phyloP scores from a whole-genome alignment of 108 stramenopile genomes.

The Skeletonema potamos region DNA sequence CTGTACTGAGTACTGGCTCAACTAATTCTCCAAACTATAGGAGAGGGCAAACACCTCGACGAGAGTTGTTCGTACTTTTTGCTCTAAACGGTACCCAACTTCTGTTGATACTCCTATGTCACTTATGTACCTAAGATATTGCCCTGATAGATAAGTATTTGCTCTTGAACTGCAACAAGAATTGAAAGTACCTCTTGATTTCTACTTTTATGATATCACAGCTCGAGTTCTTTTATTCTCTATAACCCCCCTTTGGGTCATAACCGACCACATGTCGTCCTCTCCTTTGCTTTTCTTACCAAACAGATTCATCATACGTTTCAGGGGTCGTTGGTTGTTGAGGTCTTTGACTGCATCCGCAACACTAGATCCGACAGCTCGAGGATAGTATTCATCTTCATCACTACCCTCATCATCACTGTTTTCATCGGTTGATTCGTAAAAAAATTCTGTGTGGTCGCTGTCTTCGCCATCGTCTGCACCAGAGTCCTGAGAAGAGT shows the following conservation, averaged over 20 bases:
- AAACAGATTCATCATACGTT: slow-evolving; percentile 9
- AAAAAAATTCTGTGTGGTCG: slow-evolving; percentile 29
- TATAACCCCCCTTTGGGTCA: neutral
- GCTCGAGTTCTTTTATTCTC: too few species aligned
- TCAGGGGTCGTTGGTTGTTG: slow-evolving; percentile 6
- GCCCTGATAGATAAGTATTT: too few species aligned
- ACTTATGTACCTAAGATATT: too few species aligned
- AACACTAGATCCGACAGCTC: slow-evolving; percentile 18
- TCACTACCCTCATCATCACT: neutral
- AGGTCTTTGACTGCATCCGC: slow-evolving; percentile 25
- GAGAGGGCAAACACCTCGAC: too few species aligned
- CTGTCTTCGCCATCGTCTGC: slow-evolving; percentile 13
- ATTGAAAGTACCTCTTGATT: too few species aligned
- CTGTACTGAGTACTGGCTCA: too few species aligned
- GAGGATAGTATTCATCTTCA: neutral
- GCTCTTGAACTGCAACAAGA: too few species aligned
- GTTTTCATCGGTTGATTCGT: slow-evolving; percentile 16
- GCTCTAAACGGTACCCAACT: too few species aligned
- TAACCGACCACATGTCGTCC: neutral
- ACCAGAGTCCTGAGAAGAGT: neutral
- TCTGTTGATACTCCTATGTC: too few species aligned
- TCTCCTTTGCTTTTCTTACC: slow-evolving; percentile 3
- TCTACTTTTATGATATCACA: too few species aligned
- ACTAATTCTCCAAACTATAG: too few species aligned
- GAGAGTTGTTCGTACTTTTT: too few species aligned